Evolutionary conservation across 2,329 filamentous ascomycete species (phyloP).

Genomic region (Cladosporium sp.): DNA sequence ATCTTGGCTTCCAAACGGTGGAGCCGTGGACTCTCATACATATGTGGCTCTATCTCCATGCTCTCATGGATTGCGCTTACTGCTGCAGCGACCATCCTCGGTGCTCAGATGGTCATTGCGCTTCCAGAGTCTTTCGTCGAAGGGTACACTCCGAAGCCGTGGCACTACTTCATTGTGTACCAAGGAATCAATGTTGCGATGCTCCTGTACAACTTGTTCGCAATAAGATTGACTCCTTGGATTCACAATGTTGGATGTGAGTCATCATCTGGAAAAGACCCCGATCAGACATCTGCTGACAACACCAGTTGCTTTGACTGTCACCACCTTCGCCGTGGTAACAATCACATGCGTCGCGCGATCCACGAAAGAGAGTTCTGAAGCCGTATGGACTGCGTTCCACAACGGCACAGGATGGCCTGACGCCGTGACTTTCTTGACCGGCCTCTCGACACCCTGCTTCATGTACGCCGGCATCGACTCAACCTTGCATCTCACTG

Average conservation of each 20-base stretch:
- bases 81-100: slow-evolving; percentile 26
- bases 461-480: slow-evolving; percentile 30
- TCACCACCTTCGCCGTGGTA: slow-evolving; percentile 26
- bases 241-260: slow-evolving; percentile 47
- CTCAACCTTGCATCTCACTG: slow-evolving; percentile 26
- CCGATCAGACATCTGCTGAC: slow-evolving; percentile 26
- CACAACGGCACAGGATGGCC: slow-evolving; percentile 51
- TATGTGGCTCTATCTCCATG: slow-evolving; percentile 7
- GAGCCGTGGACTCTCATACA: slow-evolving; percentile 1
- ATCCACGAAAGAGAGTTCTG: slow-evolving; percentile 33
- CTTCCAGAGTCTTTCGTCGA: slow-evolving; percentile 21
- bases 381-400: slow-evolving; percentile 55
- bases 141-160: slow-evolving; percentile 11
- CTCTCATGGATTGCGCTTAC: slow-evolving; percentile 23
- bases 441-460: slow-evolving; percentile 27
- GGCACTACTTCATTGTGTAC: slow-evolving; percentile 21
- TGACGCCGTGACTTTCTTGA: slow-evolving; percentile 31
- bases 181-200: slow-evolving; percentile 43
- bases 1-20: not conserved
- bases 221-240: slow-evolving; percentile 56
- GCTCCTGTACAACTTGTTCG: slow-evolving; percentile 59
- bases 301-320: slow-evolving; percentile 53
- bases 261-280: slow-evolving; percentile 42
- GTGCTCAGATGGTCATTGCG: slow-evolving; percentile 19
- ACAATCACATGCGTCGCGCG: slow-evolving; percentile 50